These are phyloP conservation scores for Tetrahymena thermophila DNA, from an alignment of 73 alveolate species.

Conservation along the genomic window DNA sequence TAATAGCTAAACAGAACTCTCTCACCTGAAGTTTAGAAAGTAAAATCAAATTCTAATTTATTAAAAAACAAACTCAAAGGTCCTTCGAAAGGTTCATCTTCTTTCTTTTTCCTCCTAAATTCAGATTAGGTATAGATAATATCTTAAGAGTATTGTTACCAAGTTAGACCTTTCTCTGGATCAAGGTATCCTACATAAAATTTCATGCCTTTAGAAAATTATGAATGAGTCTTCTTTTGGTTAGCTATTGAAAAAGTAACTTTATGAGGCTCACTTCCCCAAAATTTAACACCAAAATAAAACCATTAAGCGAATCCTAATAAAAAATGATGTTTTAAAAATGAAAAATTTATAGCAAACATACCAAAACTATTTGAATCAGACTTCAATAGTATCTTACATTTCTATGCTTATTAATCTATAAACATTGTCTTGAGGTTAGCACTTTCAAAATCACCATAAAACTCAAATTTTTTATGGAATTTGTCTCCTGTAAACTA, in stretches of 20 bases:
- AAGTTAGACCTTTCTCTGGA: not conserved
- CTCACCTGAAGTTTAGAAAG: not conserved
- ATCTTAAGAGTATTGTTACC: not conserved
- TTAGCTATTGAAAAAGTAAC: conserved; percentile 15
- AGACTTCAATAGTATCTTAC: not conserved
- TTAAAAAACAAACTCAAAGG: not conserved
- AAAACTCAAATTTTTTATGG: not conserved
- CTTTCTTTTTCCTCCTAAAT: not conserved
- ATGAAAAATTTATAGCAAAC: not conserved
- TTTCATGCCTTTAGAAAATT: not conserved
- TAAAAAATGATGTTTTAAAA: too few species aligned
- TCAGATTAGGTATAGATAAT: not conserved
- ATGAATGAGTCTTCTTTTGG: not conserved
- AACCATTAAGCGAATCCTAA: conserved; percentile 42
- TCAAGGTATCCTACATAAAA: not conserved
- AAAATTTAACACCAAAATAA: conserved; percentile 29
- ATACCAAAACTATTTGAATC: not conserved
- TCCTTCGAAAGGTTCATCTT: not conserved
- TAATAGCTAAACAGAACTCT: not conserved
- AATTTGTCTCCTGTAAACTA: not conserved
- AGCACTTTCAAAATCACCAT: not conserved
- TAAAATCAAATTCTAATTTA: not conserved
- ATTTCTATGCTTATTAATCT: not conserved
- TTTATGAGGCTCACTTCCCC: not conserved
- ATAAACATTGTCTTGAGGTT: not conserved